Percentiles rank a stretch among this genome's conserved stretches.
Conservation (phyloP, 371 early-diverging fungal species). For the Syncephalis plumigaleata region DNA sequence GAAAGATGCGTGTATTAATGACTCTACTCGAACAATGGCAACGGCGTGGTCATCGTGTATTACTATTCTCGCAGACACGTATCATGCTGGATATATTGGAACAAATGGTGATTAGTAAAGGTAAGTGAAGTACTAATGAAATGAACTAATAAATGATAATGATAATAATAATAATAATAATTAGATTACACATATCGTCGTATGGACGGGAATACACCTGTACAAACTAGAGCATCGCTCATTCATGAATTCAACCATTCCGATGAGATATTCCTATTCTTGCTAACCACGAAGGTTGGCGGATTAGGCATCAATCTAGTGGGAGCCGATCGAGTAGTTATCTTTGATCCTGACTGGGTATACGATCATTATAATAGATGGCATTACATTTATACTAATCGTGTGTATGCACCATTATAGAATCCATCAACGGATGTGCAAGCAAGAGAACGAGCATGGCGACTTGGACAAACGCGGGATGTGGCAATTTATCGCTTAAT, state of each 20-base stretch:
- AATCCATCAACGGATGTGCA: constrained; percentile 96
- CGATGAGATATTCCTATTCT: constrained; percentile 58
- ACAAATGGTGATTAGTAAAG: constrained; percentile 25
- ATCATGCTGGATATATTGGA: constrained; percentile 95
- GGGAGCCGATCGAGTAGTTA: constrained; percentile 88
- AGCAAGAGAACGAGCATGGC: constrained; percentile 93
- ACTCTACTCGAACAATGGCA: constrained; percentile 78
- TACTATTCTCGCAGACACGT: constrained; percentile 92
- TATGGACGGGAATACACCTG: constrained; percentile 93
- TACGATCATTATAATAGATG: neutral
- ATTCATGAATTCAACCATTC: constrained; percentile 80
- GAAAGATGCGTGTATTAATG: constrained; percentile 80
- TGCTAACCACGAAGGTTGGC: constrained; percentile 95
- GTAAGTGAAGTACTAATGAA: no score
- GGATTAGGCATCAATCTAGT: constrained; percentile 94
- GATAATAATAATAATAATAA: constrained; percentile 4
- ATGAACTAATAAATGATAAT: constrained; percentile 4
- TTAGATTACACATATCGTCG: constrained; percentile 45
- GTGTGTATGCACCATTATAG: no score
- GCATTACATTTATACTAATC: no score
- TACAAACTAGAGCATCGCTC: constrained; percentile 54
- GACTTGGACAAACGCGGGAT: constrained; percentile 78
- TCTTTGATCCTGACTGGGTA: constrained; percentile 97
- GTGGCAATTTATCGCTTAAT: constrained; percentile 96
- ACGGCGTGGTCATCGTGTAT: constrained; percentile 63